Evolutionary conservation across 345 rosid genomes (phyloP), one percentile per base, ranked within the genome.

Genomic region (Eucalyptus decipiens): DNA sequence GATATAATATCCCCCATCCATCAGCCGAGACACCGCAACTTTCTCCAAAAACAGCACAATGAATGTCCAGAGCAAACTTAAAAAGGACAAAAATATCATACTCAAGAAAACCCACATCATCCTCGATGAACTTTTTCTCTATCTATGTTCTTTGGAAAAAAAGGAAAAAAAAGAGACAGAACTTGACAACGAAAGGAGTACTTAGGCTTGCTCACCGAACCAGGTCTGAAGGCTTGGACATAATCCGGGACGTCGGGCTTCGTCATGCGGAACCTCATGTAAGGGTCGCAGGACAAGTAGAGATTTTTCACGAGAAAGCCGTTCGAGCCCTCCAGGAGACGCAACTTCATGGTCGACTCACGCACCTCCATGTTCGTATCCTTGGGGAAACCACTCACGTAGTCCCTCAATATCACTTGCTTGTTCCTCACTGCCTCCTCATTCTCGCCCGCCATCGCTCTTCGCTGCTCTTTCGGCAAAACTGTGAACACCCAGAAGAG

Each of bases 251-350:
- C 21, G 37, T 69, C 80, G 24, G 19, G 80, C 80, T 69, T 69
- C 43, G 42, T 2, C 80, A 69, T 69, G 80, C 43, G 80, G 80
- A 9, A 17, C 80, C 4, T 69, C 80, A 69, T 94, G 90, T 93
- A 95, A 54, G 95, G 95, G 87, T 93, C 95, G 32, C 96, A 95
- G 11, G 96, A 94, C 88, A 94, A 60, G 86, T 92, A 94, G 80
- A 94, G 95, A 90, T 95, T 95, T 93, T 94, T 94, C 76, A 93
- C 91, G 40, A 94, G 87, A 18, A 94, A 49, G 5, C 92, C 90
- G 32, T 88, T 90, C 6, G 90, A 88, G 3, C 91, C 93, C 45
- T 88, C 88, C 80, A 10, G 80, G 42, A 69, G 80, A 34, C 80
- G 80, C 80, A 69, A 69, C 80, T 69, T 69, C 80, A 69, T 69